Evolutionary conservation across 2,329 filamentous ascomycete species (phyloP), one percentile per base, ranked within the genome.

Genomic region (Penicillium crustosum): DNA sequence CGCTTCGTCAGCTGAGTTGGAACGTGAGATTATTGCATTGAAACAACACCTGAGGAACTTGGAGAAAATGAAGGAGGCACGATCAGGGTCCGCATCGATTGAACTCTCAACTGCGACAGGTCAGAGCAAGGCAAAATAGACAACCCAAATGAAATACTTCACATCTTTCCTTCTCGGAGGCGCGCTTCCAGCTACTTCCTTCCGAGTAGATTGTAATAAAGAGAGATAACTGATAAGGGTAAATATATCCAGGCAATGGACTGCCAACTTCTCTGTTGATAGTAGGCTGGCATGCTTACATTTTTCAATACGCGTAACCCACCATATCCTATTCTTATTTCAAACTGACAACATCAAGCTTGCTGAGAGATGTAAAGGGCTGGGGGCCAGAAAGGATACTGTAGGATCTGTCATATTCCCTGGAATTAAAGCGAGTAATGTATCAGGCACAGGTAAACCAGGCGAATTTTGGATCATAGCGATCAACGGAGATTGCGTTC

Each of bases 11-110:
- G 43, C 54, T 5, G 74, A 72, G 53, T 62, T 70, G 50, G 68
- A 75, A 21, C 56, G 55, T 6, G 70, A 70, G 31, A 73, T 75
- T 8, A 58, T 44, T 6, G 53, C 61, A 27, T 41, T 68, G n/a
- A 60, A 59, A 49, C 57, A 60, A n/a, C 57, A 60, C 6, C 44
- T 67, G 6, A 55, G 19, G 4, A 47, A 55, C 25, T 25, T 67
- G 13, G 57, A 64, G 27, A 27, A 48, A 23, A 49, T 57, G 6
- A 64, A 59, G 23, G 55, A 62, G 23, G 54, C 42, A 1, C 44
- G 53, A 7, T 53, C 48, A 6, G 19, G 41, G 8, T 43, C 50
- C 13, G 43, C 49, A 19, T 51, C 38, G 3, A 25, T 33, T 12
- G 19, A 53, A 3, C 23, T 60, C 12, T 21, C 45, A 6, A 31